Conservation (phyloP, 179 eudicot genomes). For the Beta lomatogona region DNA sequence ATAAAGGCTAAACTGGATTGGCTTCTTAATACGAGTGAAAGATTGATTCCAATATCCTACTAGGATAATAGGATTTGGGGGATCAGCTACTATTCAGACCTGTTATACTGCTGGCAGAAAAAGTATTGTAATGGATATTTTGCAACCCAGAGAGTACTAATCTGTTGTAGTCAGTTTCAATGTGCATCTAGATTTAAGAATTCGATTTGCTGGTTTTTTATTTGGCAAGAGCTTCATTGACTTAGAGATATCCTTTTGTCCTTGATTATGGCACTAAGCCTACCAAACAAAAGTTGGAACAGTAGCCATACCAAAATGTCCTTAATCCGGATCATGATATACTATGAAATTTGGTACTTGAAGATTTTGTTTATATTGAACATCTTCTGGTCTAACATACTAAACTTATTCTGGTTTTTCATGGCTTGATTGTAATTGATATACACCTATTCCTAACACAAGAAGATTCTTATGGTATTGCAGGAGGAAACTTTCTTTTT, state of each 20-base stretch:
- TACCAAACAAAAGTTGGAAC: not conserved
- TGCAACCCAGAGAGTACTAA: not conserved
- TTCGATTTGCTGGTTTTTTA: not conserved
- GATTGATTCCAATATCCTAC: not conserved
- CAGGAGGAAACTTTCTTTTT: constrained; percentile 89
- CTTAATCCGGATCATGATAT: not conserved
- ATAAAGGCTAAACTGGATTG: not conserved
- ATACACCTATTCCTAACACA: not conserved
- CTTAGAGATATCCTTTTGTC: not conserved
- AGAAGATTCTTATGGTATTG: constrained; percentile 29
- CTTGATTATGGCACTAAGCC: not conserved
- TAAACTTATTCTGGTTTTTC: not conserved
- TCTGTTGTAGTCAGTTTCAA: not conserved
- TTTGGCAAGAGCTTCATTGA: not conserved
- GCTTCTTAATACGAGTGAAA: not conserved
- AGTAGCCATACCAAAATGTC: not conserved
- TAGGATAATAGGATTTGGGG: not conserved
- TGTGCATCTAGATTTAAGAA: not conserved
- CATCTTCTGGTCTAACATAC: not conserved
- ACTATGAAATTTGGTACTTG: not conserved
- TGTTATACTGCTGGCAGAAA: not conserved
- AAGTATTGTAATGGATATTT: not conserved
- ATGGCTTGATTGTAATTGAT: not conserved
- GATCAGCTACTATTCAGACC: not conserved
- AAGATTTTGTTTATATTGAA: not conserved